phyloP scores from a whole-genome alignment of 1,284 basidiomycete genomes.

The Rhodotorula sp. region DNA sequence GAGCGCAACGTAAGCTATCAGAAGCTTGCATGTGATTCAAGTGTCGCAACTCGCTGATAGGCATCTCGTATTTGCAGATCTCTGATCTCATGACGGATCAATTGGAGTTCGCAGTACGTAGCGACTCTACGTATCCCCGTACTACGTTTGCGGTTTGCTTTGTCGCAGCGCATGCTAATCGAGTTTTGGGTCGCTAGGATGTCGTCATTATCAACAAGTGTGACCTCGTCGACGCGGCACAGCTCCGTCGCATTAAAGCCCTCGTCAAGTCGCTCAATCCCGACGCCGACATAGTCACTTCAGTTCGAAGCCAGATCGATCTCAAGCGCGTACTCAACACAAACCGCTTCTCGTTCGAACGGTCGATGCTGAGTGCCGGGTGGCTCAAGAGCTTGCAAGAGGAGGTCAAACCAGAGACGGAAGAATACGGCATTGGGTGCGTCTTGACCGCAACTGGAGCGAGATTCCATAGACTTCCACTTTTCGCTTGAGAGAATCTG shows the following conservation, averaged over 20 bases:
- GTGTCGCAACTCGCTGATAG: background rate
- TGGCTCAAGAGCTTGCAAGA: constrained; percentile 54
- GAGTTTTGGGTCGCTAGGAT: constrained; percentile 35
- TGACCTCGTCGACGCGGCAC: constrained; percentile 42
- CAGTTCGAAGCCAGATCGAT: constrained; percentile 47
- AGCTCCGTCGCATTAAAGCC: constrained; percentile 47
- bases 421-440: constrained; percentile 50
- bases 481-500: too few species aligned
- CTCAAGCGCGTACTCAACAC: constrained; percentile 51
- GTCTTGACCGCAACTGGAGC: constrained; percentile 7
- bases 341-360: constrained; percentile 51
- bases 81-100: constrained; percentile 53
- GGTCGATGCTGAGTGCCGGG: constrained; percentile 52
- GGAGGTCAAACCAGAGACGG: constrained; percentile 51
- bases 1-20: constrained; percentile 48
- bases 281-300: constrained; percentile 35
- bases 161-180: too few species aligned
- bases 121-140: background rate
- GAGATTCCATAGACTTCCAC: constrained; percentile 10
- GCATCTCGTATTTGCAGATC: constrained; percentile 38
- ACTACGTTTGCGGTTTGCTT: too few species aligned
- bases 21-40: background rate
- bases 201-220: constrained; percentile 54
- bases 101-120: constrained; percentile 51
- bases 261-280: constrained; percentile 53